Conservation (phyloP, 345 rosid species). For the Camelina laxa region DNA sequence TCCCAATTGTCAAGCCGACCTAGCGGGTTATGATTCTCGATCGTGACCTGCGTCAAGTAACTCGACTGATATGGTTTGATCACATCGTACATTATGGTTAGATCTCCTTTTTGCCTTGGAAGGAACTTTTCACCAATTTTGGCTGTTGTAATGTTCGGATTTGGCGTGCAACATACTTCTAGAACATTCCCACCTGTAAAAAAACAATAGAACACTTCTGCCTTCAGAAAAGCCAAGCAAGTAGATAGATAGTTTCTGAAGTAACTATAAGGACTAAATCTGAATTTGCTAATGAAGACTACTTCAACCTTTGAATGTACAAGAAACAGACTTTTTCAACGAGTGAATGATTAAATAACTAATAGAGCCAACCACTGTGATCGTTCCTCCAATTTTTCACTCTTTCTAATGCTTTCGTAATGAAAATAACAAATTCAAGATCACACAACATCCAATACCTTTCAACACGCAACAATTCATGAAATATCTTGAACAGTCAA, state of each 20-base stretch:
- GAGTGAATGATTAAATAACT: neutral
- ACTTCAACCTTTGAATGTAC: slow-evolving; percentile 26
- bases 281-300: slow-evolving; percentile 18
- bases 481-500: neutral
- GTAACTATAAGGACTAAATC: neutral
- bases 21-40: slow-evolving; percentile 74
- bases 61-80: slow-evolving; percentile 52
- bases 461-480: neutral
- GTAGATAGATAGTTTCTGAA: neutral
- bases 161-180: slow-evolving; percentile 70
- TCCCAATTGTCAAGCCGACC: slow-evolving; percentile 92
- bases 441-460: neutral
- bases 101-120: slow-evolving; percentile 78
- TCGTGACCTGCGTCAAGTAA: slow-evolving; percentile 78
- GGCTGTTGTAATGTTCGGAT: slow-evolving; percentile 45
- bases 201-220: neutral
- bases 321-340: slow-evolving; percentile 40
- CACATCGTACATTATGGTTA: slow-evolving; percentile 89
- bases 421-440: slow-evolving; percentile 16
- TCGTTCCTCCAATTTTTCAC: neutral
- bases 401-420: slow-evolving; percentile 1
- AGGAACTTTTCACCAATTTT: slow-evolving; percentile 53
- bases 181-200: slow-evolving; percentile 57
- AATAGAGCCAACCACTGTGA: neutral
- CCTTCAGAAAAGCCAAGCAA: slow-evolving; percentile 3